Percentiles rank a stretch among this genome's conserved stretches.
phyloP scores from a whole-genome alignment of 129 eudicot genomes.

The Oenanthe sinensis region DNA sequence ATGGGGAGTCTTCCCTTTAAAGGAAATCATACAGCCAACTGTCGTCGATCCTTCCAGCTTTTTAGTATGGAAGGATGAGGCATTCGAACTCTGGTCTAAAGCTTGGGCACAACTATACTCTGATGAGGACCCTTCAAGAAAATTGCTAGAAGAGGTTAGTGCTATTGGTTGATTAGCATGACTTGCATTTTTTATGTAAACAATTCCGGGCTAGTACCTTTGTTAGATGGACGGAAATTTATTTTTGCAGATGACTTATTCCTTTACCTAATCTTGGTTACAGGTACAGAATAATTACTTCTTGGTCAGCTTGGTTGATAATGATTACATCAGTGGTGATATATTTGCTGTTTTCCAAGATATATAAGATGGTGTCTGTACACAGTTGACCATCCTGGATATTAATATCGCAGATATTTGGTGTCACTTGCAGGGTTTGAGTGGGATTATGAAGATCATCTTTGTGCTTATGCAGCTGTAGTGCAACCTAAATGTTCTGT shows the following conservation, averaged over 20 bases:
- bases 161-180: neutral
- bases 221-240: neutral
- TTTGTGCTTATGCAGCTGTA: neutral
- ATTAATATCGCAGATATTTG: neutral
- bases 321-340: conserved; percentile 66
- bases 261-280: conserved; percentile 1
- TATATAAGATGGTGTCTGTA: conserved; percentile 16
- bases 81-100: conserved; percentile 89
- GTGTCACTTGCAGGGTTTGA: neutral
- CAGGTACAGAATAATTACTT: conserved; percentile 75
- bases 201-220: neutral
- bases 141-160: conserved; percentile 74
- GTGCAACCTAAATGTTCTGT: neutral
- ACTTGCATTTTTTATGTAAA: neutral
- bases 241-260: neutral
- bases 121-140: conserved; percentile 56
- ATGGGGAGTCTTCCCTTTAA: conserved; percentile 96
- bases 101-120: conserved; percentile 89
- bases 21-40: conserved; percentile 90
- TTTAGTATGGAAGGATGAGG: conserved; percentile 89
- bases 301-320: conserved; percentile 95
- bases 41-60: conserved; percentile 86
- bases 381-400: neutral
- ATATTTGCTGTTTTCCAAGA: conserved; percentile 56
- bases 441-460: neutral